phyloP scores from a whole-genome alignment of 1,284 basidiomycete species.

The Cutaneotrichosporon dermatis region DNA sequence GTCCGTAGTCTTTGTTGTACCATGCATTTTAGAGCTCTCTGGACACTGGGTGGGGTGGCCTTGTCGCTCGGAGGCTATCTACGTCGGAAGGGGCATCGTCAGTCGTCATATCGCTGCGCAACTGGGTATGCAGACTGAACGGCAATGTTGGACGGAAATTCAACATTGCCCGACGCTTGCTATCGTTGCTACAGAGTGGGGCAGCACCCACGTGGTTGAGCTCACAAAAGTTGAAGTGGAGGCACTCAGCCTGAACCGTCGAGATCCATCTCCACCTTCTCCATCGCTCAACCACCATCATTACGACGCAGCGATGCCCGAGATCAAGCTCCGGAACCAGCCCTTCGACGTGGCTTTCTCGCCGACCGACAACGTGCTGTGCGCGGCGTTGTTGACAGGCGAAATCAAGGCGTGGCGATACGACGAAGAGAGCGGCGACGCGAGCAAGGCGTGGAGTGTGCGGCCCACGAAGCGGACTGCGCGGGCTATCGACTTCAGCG shows the following conservation, averaged over 20 bases:
- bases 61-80: too few species aligned
- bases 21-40: conserved; percentile 4
- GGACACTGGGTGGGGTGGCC: too few species aligned
- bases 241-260: background rate
- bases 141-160: too few species aligned
- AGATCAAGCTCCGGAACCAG: conserved; percentile 52
- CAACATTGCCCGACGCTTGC: too few species aligned
- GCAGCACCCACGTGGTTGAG: too few species aligned
- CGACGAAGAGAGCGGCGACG: conserved; percentile 56
- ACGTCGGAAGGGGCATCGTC: too few species aligned
- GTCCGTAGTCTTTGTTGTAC: conserved; percentile 7
- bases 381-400: conserved; percentile 74
- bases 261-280: background rate
- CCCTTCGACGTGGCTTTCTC: conserved; percentile 88
- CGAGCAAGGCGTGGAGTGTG: conserved; percentile 36
- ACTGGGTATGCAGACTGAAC: too few species aligned
- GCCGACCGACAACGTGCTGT: conserved; percentile 64
- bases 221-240: conserved; percentile 6
- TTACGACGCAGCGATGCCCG: conserved; percentile 40
- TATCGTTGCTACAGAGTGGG: too few species aligned
- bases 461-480: conserved; percentile 60
- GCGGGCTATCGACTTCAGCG: conserved; percentile 62
- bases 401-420: conserved; percentile 72
- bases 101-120: too few species aligned
- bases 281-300: background rate